Base-by-base conservation (phyloP, 345 rosid genomes). In the Hirschfeldia incana region DNA sequence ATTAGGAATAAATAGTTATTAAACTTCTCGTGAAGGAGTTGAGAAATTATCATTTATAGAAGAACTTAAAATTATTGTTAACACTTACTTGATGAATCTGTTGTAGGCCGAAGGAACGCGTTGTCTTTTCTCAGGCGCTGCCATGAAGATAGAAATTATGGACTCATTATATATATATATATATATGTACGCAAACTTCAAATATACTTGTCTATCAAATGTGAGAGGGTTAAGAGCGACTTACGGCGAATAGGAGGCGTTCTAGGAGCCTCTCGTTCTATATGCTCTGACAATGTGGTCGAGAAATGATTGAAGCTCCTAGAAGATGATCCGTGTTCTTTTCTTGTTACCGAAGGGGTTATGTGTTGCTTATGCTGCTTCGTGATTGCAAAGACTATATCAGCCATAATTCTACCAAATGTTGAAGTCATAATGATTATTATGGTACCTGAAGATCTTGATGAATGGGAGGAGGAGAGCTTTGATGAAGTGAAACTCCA, bases 71-170 rank as follows among this genome's bases (percentile, higher is more conserved):
- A 49, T n/a, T n/a, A 49, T 6, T 12, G 7, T 13, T 4, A 49
- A 49, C 57, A n/a, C 17, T 49, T 88, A 94, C 98, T 94, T 94
- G 70, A 94, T 94, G 78, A 94, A 94, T 85, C 92, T 90, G 84
- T 94, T 94, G 83, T 94, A 94, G 34, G 98, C 98, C 21, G 98
- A 94, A 53, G 98, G 98, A 85, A 92, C 97, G 10, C 98, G 97
- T 44, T 92, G 98, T 76, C 97, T 86, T 87, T 94, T 94, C 91
- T 94, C 97, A 1, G 97, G 98, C 1, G 98, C 97, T 92, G 91
- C 84, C 58, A 74, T 58, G 4, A 36, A 39, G 67, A 68, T 58
- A 33, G 10, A 44, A 28, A 57, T 21, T 58, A 29, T 57, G 49
- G 16, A 28, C 12, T 78, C 15, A 57, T 29, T 59, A 8, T 58